Evolutionary conservation across 1,139 yeast genomes (phyloP), one percentile per base, ranked within the genome.

Genomic region (Kodamaea derodonti): DNA sequence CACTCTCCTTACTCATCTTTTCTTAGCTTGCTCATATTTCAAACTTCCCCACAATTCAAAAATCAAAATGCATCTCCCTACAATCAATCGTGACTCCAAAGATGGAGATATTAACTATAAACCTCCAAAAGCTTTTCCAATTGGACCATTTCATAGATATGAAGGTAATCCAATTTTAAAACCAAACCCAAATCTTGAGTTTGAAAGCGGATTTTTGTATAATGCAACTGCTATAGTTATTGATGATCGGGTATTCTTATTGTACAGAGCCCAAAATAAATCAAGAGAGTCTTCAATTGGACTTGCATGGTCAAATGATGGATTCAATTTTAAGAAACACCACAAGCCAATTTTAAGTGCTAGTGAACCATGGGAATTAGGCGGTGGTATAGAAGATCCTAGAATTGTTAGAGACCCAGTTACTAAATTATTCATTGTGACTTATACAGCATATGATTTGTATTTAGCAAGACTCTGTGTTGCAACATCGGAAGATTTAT

Each of bases 301-400:
- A 0, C 43, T 67, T 22, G 73, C 73, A 4, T 67, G 72, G 72
- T 62, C 68, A 14, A 47, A 45, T 1, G 71, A 67, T 41, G 73
- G 73, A 0, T 52, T 54, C 43, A 49, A 53, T 30, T 67, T 67
- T 45, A 49, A 41, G 8, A 49, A 65, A 36, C 58, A 56, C 42
- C 52, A 49, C 27, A 48, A 56, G 32, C 73, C 74, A 6, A 50
- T 69, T 12, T 37, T 69, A 24, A 40, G 38, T 17, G 65, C 72
- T 3, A 59, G 70, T 1, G 73, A 68, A 42, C 51, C 61, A 1
- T 68, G 69, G 62, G 74, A 69, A 42, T 33, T 39, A 18, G 64
- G 63, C 2, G 74, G 74, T 5, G 74, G 74, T 1, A 56, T 69
- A 35, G 74, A 69, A 42, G 74, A 69, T 39, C 74, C 74, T 3